Evolutionary conservation across 331 rosid genomes (phyloP).

Genomic region (Dryas integrifolia): DNA sequence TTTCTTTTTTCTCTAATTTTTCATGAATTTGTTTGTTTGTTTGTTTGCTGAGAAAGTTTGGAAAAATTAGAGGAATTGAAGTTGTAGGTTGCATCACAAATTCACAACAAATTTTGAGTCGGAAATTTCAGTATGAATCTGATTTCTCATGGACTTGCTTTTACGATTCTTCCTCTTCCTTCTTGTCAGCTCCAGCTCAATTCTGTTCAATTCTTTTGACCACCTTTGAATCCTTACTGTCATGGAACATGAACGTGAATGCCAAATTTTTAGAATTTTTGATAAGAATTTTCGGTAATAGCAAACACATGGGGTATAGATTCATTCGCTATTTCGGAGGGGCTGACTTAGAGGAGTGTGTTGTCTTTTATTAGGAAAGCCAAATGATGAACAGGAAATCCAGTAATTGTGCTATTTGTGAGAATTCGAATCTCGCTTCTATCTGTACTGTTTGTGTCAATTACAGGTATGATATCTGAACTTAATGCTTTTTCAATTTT

Average conservation of each 20-base stretch:
- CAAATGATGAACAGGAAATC: conserved; percentile 58
- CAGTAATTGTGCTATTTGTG: conserved; percentile 73
- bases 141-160: background rate
- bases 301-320: background rate
- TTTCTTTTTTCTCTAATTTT: background rate
- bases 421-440: conserved; percentile 69
- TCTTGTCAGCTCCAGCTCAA: background rate
- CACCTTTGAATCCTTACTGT: background rate
- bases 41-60: conserved; percentile 1
- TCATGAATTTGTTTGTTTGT: background rate
- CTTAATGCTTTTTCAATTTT: background rate
- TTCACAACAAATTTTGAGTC: background rate
- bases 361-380: conserved; percentile 10
- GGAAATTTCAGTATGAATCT: background rate
- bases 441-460: conserved; percentile 78
- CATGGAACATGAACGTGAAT: background rate
- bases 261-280: background rate
- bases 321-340: conserved; percentile 1
- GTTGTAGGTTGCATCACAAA: background rate
- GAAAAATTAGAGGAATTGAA: background rate
- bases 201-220: background rate
- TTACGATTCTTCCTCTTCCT: background rate
- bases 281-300: background rate
- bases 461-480: conserved; percentile 45
- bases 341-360: background rate